These are phyloP conservation scores for Pilaira anomala DNA, from an alignment of 192 early-diverging fungal species.

Conservation along the genomic window DNA sequence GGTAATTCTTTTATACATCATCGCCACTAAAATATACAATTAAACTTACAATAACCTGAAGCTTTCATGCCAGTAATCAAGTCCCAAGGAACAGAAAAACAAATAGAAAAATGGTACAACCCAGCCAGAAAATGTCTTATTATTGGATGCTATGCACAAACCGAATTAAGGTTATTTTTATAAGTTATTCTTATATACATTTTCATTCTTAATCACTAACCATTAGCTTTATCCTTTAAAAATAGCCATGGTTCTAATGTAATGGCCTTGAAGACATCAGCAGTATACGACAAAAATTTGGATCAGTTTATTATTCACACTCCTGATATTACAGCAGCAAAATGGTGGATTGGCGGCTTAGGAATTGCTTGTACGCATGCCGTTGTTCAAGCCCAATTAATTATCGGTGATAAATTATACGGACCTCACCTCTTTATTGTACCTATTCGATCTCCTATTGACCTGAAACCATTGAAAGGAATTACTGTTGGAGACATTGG, in stretches of 20 bases:
- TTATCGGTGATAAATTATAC: conserved; percentile 63
- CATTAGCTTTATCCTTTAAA: too few species aligned
- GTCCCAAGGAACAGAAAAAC: conserved; percentile 67
- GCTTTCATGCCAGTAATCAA: conserved; percentile 78
- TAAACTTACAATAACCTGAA: too few species aligned
- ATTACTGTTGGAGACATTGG: conserved; percentile 80
- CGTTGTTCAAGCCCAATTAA: conserved; percentile 74
- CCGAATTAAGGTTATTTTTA: conserved; percentile 58
- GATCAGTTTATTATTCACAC: conserved; percentile 81
- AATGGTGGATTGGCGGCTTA: conserved; percentile 84
- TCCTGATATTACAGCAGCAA: conserved; percentile 53
- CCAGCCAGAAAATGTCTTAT: conserved; percentile 65
- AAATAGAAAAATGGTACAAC: conserved; percentile 67
- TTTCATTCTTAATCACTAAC: too few species aligned
- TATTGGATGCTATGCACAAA: conserved; percentile 84
- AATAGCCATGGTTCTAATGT: conserved; percentile 68
- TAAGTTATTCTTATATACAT: too few species aligned
- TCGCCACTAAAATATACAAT: too few species aligned
- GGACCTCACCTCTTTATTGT: conserved; percentile 78
- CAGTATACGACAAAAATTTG: conserved; percentile 65
- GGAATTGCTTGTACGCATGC: conserved; percentile 70
- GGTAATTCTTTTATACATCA: too few species aligned
- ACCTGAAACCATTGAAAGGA: conserved; percentile 66
- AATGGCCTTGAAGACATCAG: conserved; percentile 76
- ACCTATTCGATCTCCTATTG: conserved; percentile 65